Percentiles rank a stretch among this genome's conserved stretches.
Conservation (phyloP, 306 rosid genomes). For the Fragaria iinumae region DNA sequence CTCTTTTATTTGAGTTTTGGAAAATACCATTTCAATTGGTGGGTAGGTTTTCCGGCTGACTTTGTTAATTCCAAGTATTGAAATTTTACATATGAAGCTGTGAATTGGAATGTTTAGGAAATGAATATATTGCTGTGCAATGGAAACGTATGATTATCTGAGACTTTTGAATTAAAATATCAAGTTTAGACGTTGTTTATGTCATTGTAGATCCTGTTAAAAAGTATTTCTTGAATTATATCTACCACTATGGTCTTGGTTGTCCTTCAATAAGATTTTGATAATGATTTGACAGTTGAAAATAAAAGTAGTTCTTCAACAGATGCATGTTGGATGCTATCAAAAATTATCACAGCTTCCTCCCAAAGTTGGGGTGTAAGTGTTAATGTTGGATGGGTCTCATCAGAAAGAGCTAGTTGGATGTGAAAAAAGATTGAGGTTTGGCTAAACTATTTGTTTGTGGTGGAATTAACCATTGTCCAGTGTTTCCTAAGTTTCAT, state of each 20-base stretch:
- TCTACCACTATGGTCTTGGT: not conserved
- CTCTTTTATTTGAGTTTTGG: not conserved
- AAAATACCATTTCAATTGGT: not conserved
- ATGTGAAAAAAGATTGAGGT: not conserved
- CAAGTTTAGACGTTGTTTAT: not conserved
- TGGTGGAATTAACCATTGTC: no score
- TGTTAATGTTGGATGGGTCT: not conserved
- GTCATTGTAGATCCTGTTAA: not conserved
- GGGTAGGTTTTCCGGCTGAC: not conserved
- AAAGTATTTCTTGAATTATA: not conserved
- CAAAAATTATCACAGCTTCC: not conserved
- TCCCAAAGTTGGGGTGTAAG: not conserved
- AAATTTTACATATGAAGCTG: not conserved
- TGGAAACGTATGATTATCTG: not conserved
- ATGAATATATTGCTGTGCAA: not conserved
- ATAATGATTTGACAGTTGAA: not conserved
- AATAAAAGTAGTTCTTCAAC: not conserved
- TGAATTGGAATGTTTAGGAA: not conserved
- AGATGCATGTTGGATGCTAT: not conserved
- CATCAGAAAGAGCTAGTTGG: not conserved
- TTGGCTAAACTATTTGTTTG: not conserved
- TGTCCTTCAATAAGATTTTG: not conserved
- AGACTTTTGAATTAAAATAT: not conserved
- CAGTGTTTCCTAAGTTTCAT: not conserved
- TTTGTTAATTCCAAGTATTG: not conserved